Evolutionary conservation across 1,139 yeast species (phyloP).

Genomic region (Yamadazyma membranifaciens): DNA sequence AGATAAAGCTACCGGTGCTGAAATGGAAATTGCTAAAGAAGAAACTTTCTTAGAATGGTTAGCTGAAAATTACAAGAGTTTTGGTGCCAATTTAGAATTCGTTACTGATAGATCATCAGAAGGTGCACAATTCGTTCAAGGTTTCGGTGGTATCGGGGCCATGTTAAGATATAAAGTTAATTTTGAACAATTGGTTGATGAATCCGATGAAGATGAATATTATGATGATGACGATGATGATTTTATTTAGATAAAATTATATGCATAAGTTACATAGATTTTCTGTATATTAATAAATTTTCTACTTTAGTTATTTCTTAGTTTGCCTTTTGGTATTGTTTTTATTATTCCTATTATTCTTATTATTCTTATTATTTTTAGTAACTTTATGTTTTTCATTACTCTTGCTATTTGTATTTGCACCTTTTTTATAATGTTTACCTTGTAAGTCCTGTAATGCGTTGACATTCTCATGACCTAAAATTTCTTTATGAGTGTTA

Average conservation of each 20-base stretch:
- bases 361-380: slow-evolving; percentile 11
- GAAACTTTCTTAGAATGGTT: slow-evolving; percentile 92
- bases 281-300: slow-evolving; percentile 3
- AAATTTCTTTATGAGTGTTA: slow-evolving; percentile 62
- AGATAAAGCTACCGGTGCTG: slow-evolving; percentile 84
- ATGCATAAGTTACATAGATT: slow-evolving; percentile 1
- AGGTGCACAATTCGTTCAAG: slow-evolving; percentile 97
- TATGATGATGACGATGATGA: slow-evolving; percentile 72
- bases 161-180: slow-evolving; percentile 92
- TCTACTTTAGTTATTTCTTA: neutral
- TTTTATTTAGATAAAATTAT: slow-evolving; percentile 30
- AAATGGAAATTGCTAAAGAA: slow-evolving; percentile 83
- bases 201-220: slow-evolving; percentile 82
- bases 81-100: slow-evolving; percentile 93
- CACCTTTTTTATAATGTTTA: slow-evolving; percentile 17
- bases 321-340: neutral
- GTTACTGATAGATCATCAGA: slow-evolving; percentile 96
- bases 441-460: slow-evolving; percentile 68
- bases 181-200: slow-evolving; percentile 91
- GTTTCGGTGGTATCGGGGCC: slow-evolving; percentile 99
- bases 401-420: slow-evolving; percentile 13
- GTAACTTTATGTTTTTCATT: slow-evolving; percentile 9
- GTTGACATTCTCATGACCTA: slow-evolving; percentile 67
- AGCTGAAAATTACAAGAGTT: slow-evolving; percentile 91
- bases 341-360: slow-evolving; percentile 1